These are phyloP conservation scores for Penicillium sp. DNA, from an alignment of 2,329 filamentous ascomycete species.

Conservation along the genomic window DNA sequence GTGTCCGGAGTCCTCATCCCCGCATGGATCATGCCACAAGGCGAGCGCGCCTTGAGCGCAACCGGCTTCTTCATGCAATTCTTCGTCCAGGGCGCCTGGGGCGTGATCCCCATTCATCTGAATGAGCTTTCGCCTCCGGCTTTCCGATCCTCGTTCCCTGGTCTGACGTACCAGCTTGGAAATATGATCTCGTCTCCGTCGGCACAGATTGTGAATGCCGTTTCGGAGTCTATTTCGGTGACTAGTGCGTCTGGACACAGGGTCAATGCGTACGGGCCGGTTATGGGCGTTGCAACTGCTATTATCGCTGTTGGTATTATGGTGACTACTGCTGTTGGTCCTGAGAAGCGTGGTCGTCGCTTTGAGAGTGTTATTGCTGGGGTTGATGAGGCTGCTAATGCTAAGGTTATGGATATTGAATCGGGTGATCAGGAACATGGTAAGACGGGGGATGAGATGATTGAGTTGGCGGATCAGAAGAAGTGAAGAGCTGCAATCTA, in stretches of 20 bases:
- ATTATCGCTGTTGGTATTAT: slow-evolving; percentile 73
- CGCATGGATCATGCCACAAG: slow-evolving; percentile 64
- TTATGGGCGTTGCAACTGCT: slow-evolving; percentile 74
- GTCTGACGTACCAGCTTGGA: slow-evolving; percentile 74
- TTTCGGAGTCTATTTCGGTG: slow-evolving; percentile 65
- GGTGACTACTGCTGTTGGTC: slow-evolving; percentile 68
- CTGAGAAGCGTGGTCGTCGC: slow-evolving; percentile 70
- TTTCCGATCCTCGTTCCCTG: slow-evolving; percentile 69
- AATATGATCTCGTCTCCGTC: slow-evolving; percentile 64
- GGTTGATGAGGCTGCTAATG: slow-evolving; percentile 16
- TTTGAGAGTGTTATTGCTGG: slow-evolving; percentile 64
- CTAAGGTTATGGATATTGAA: slow-evolving; percentile 26
- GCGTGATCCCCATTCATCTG: slow-evolving; percentile 70
- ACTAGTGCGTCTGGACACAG: slow-evolving; percentile 55
- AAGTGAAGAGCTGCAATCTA: neutral
- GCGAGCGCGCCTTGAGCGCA: slow-evolving; percentile 31
- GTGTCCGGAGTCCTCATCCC: slow-evolving; percentile 70
- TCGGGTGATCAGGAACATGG: slow-evolving; percentile 12
- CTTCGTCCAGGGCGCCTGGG: slow-evolving; percentile 71
- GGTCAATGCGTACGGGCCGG: slow-evolving; percentile 71
- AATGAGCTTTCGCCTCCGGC: slow-evolving; percentile 74
- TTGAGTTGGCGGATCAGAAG: slow-evolving; percentile 24
- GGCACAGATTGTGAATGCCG: slow-evolving; percentile 75
- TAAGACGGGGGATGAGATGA: slow-evolving; percentile 25
- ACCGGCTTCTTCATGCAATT: slow-evolving; percentile 57